Percentiles rank a stretch among this genome's conserved stretches.
Evolutionary conservation across 495 filamentous ascomycete species (phyloP).

Genomic region (Penicillium diatomitis): DNA sequence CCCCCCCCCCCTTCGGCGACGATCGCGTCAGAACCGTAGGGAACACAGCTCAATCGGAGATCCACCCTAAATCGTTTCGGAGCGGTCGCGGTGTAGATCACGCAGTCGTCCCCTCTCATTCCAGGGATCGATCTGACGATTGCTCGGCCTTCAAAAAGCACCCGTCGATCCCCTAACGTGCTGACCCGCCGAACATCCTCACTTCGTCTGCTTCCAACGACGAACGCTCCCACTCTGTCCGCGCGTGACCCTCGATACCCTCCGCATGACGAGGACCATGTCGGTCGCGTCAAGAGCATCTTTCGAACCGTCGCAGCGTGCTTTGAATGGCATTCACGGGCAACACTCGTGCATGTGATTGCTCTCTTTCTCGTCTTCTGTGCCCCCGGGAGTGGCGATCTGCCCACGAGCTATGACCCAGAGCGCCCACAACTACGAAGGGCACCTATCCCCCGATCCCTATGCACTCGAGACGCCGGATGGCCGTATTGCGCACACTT

Average conservation of each 20-base stretch:
- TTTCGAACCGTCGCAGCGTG: slow-evolving; percentile 9
- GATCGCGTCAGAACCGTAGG: too few relatives aligned
- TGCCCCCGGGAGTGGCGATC: slow-evolving; percentile 1
- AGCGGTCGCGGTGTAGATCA: too few relatives aligned
- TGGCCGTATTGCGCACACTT: slow-evolving; percentile 62
- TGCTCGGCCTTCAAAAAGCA: too few relatives aligned
- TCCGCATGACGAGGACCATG: slow-evolving; percentile 10
- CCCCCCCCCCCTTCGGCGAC: too few relatives aligned
- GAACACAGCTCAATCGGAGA: too few relatives aligned
- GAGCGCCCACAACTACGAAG: slow-evolving; percentile 7
- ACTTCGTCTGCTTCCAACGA: neutral
- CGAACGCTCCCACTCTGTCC: neutral
- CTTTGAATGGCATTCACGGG: slow-evolving; percentile 4
- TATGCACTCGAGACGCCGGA: slow-evolving; percentile 24
- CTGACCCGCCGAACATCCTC: neutral
- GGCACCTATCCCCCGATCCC: slow-evolving; percentile 18
- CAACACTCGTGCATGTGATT: slow-evolving; percentile 13
- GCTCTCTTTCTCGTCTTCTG: neutral
- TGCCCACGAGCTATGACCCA: slow-evolving; percentile 12
- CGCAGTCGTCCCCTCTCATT: too few relatives aligned
- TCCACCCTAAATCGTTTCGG: too few relatives aligned
- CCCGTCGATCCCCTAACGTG: too few relatives aligned
- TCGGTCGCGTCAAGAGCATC: slow-evolving; percentile 9
- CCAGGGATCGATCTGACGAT: too few relatives aligned
- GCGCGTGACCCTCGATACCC: neutral